Percentiles rank a stretch among this genome's conserved stretches.
phyloP scores from a whole-genome alignment of 2,329 filamentous ascomycete genomes.

The Arthrobotrys iridis region DNA sequence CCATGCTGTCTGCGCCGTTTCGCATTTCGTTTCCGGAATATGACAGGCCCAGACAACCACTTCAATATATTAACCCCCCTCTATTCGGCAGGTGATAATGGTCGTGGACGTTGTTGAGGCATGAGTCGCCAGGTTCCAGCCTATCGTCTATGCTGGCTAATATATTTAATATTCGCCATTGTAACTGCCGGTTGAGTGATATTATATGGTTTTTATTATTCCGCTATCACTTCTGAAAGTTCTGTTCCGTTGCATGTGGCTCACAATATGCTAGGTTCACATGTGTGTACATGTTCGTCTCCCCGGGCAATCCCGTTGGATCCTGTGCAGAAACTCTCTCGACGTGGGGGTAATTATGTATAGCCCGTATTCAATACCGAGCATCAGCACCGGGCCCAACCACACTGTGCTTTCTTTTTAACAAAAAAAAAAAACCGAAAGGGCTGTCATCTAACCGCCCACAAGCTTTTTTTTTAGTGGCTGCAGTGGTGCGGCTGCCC shows the following conservation, averaged over 20 bases:
- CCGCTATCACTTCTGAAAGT: slow-evolving; percentile 24
- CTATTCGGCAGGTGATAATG: slow-evolving; percentile 39
- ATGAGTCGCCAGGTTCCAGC: background rate
- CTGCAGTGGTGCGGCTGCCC: no score
- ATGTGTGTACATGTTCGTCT: slow-evolving; percentile 20
- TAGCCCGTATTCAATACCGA: background rate
- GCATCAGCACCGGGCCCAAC: background rate
- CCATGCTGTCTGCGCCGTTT: background rate
- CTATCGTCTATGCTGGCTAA: background rate
- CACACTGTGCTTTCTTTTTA: no score
- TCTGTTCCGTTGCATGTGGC: slow-evolving; percentile 16
- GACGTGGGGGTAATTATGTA: slow-evolving; percentile 31
- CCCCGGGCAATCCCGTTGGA: slow-evolving; percentile 43
- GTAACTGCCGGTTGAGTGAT: slow-evolving; percentile 17
- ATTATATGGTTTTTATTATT: background rate
- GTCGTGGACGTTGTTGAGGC: slow-evolving; percentile 6
- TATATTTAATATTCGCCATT: background rate
- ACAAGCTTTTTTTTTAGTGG: no score
- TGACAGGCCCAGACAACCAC: background rate
- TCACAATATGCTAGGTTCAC: slow-evolving; percentile 20
- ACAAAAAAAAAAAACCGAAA: no score
- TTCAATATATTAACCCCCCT: background rate
- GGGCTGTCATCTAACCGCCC: no score
- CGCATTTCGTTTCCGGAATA: slow-evolving; percentile 9
- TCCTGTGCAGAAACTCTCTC: slow-evolving; percentile 8